These are phyloP conservation scores for Excoecaria cochinchinensis DNA, from an alignment of 345 rosid genomes.

Conservation along the genomic window DNA sequence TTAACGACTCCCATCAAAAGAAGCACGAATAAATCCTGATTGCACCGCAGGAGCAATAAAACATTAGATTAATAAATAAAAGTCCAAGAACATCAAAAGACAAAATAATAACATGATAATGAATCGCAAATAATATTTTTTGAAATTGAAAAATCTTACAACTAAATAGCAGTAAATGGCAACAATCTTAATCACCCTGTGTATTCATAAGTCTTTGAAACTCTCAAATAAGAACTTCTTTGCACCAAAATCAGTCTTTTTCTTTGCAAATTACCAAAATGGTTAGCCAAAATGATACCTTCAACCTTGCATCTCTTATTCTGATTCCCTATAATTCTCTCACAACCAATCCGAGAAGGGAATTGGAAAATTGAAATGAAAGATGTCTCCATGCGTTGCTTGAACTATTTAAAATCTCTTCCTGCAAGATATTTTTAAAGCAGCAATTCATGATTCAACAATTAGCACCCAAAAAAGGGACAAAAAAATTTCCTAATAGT, in stretches of 20 bases:
- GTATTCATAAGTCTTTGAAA: background rate
- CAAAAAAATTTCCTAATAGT: background rate
- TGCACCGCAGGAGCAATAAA: slow-evolving; percentile 23
- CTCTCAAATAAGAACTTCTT: background rate
- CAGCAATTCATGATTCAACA: background rate
- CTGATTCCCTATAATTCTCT: background rate
- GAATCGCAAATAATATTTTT: too few relatives aligned
- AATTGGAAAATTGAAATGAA: background rate
- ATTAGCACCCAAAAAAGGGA: background rate
- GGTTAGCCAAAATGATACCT: background rate
- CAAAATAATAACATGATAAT: background rate
- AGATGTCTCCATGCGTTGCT: background rate
- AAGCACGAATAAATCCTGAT: slow-evolving; percentile 21
- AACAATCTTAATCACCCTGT: background rate
- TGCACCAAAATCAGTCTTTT: background rate
- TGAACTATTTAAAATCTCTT: background rate
- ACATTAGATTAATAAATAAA: background rate
- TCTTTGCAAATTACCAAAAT: background rate
- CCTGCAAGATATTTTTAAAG: background rate
- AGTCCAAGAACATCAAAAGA: background rate
- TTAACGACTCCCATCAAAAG: slow-evolving; percentile 35
- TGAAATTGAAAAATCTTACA: background rate
- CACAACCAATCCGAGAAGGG: background rate
- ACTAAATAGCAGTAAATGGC: background rate
- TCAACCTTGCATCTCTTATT: background rate